Evolutionary conservation across 345 rosid species (phyloP), one percentile per base, ranked within the genome.

Genomic region (Melastoma malabathricum): DNA sequence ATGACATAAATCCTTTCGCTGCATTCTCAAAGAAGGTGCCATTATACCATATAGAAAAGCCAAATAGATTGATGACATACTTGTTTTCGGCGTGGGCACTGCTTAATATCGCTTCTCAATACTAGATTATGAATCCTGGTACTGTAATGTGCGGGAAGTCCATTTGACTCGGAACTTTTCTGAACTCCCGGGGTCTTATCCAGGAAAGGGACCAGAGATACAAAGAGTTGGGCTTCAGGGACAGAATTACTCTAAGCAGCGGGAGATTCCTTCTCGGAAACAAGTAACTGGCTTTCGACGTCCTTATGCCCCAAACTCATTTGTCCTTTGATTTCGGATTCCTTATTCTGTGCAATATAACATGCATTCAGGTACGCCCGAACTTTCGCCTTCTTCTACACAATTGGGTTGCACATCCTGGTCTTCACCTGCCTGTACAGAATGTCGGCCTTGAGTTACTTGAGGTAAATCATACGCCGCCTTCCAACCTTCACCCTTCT

Each of bases 1-100:
- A 92, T 64, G 98, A 83, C 68, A 87, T 92, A 53, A 92, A 92
- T 74, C 97, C 98, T 19, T 92, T 92, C 66, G 97, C 97, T 18
- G 98, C 98, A 47, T 92, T 87, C 76, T 92, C 98, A 15, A 87
- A 79, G 69, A 92, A 84, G 97, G 97, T 64, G 51, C 41, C 2
- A 22, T 15, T 43, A 34, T 0, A 8, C 41, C 41, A 34, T 34
- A 1, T 34, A 34, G 41, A 6, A 34, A 5, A 12, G 9, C 41
- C 2, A 31, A 31, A 34, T 34, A 6, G 41, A 12, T 34, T 34
- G 41, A 22, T 12, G 12, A 12, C 12, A 7, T 8, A 12, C 41
- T 34, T 34, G 41, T 34, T 34, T 29, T 29, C 38, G 38, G 38
- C 38, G 5, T 8, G 12, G 10, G 41, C 12, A 34, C 41, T 34